A percentile compares a stretch with the other conserved stretches of the same genome.
phyloP scores from a whole-genome alignment of 345 rosid species.

The Carallia brachiata region DNA sequence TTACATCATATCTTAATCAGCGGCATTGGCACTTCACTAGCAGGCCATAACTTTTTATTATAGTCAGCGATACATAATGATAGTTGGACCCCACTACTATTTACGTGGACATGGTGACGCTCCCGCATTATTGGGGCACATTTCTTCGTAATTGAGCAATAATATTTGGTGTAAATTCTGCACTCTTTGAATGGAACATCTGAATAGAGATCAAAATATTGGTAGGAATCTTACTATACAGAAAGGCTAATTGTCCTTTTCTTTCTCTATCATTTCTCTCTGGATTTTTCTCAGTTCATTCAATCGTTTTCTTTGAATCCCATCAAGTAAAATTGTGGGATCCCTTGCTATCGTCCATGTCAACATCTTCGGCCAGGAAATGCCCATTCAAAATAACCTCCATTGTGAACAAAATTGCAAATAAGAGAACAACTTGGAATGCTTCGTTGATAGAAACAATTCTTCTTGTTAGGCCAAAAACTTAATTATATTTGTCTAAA shows the following conservation, averaged over 20 bases:
- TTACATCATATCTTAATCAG: no score
- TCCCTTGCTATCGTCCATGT: conserved; percentile 1
- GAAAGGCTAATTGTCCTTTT: conserved; percentile 10
- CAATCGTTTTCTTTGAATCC: conserved; percentile 22
- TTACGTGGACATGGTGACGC: no score
- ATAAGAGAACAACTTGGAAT: no score
- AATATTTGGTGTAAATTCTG: conserved; percentile 19
- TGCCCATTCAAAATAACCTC: background rate
- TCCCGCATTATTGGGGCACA: background rate
- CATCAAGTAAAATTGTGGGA: conserved; percentile 5
- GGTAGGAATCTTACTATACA: conserved; percentile 25
- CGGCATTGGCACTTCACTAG: no score
- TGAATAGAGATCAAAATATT: conserved; percentile 30
- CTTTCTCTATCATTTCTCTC: conserved; percentile 6
- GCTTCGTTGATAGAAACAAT: no score
- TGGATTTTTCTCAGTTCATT: conserved; percentile 16
- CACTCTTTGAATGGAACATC: conserved; percentile 30
- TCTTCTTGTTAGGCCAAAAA: no score
- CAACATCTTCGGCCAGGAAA: conserved; percentile 7
- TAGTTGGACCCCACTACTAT: no score
- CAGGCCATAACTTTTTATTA: no score
- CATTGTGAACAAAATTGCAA: no score
- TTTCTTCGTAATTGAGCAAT: background rate
- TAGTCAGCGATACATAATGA: no score
- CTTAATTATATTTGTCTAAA: no score